Evolutionary conservation across 768 basidiomycete genomes (phyloP).

Genomic region (Fibroporia radiculosa): DNA sequence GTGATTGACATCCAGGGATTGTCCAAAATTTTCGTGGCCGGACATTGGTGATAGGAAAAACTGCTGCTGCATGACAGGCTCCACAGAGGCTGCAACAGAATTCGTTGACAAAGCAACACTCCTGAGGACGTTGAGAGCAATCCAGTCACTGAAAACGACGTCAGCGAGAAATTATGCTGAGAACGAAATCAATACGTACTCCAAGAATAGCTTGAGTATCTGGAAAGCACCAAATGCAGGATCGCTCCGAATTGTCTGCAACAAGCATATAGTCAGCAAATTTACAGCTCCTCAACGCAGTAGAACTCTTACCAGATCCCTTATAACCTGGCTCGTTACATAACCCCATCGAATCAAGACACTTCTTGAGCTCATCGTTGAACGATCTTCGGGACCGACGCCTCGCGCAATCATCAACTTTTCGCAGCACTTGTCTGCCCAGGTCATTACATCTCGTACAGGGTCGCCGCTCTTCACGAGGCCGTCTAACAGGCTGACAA

Average conservation of each 20-base stretch:
- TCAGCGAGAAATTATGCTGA: constrained; percentile 6
- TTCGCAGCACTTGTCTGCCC: constrained; percentile 89
- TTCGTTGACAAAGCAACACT: constrained; percentile 85
- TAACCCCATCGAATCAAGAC: constrained; percentile 89
- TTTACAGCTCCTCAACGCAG: neutral
- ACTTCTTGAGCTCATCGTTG: constrained; percentile 80
- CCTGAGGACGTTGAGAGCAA: constrained; percentile 80
- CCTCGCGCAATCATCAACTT: constrained; percentile 68
- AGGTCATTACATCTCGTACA: constrained; percentile 80
- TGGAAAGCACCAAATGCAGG: constrained; percentile 91
- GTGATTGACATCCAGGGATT: constrained; percentile 50
- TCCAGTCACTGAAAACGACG: constrained; percentile 66
- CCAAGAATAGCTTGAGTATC: constrained; percentile 84
- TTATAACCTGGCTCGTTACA: constrained; percentile 89
- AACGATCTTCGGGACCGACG: constrained; percentile 60
- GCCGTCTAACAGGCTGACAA: constrained; percentile 67
- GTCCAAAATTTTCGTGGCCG: constrained; percentile 69
- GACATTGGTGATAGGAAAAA: constrained; percentile 89
- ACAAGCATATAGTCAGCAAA: constrained; percentile 3
- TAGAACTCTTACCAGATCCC: constrained; percentile 61
- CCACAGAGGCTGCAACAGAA: constrained; percentile 86
- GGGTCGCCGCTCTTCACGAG: constrained; percentile 69
- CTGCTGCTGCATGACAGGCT: constrained; percentile 86
- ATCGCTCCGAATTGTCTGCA: constrained; percentile 83
- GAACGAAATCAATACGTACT: constrained; percentile 43